These are phyloP conservation scores for Mucor sp. DNA, from an alignment of 371 early-diverging fungal species.

Conservation along the genomic window DNA sequence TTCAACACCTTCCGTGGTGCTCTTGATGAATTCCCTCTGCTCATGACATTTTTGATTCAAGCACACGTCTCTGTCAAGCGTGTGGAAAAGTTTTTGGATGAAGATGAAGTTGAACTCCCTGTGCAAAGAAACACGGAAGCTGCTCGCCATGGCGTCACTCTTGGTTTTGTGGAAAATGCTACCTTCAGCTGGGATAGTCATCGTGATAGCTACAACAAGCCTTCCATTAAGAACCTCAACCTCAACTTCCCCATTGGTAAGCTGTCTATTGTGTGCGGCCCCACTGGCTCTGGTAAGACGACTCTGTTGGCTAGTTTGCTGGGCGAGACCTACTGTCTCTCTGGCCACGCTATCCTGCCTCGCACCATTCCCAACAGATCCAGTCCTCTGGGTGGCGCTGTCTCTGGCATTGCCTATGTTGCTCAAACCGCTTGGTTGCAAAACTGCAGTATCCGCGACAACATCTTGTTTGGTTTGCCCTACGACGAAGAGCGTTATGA, in stretches of 20 bases:
- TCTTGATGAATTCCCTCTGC: constrained; percentile 72
- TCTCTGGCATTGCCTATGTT: constrained; percentile 75
- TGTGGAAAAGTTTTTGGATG: constrained; percentile 67
- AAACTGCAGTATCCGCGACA: constrained; percentile 79
- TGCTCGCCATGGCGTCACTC: constrained; percentile 11
- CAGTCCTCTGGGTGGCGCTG: constrained; percentile 33
- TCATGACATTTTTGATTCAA: constrained; percentile 67
- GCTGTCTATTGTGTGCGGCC: constrained; percentile 78
- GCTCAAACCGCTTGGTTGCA: constrained; percentile 86
- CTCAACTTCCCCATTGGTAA: constrained; percentile 64
- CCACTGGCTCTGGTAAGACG: constrained; percentile 83
- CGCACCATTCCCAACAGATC: constrained; percentile 21
- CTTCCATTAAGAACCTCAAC: constrained; percentile 59
- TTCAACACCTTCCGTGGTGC: constrained; percentile 68
- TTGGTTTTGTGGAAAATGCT: constrained; percentile 57
- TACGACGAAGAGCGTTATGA: constrained; percentile 69
- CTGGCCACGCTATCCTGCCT: constrained; percentile 53
- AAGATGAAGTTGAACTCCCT: constrained; percentile 64
- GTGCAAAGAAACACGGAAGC: neutral
- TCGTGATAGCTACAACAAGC: constrained; percentile 21
- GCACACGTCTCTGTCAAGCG: constrained; percentile 76
- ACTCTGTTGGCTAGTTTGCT: constrained; percentile 68
- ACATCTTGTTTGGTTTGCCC: constrained; percentile 78
- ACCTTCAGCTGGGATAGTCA: constrained; percentile 54
- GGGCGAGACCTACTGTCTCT: constrained; percentile 55